Base-by-base conservation (phyloP, 768 basidiomycete species). In the Royoungia palumana region DNA sequence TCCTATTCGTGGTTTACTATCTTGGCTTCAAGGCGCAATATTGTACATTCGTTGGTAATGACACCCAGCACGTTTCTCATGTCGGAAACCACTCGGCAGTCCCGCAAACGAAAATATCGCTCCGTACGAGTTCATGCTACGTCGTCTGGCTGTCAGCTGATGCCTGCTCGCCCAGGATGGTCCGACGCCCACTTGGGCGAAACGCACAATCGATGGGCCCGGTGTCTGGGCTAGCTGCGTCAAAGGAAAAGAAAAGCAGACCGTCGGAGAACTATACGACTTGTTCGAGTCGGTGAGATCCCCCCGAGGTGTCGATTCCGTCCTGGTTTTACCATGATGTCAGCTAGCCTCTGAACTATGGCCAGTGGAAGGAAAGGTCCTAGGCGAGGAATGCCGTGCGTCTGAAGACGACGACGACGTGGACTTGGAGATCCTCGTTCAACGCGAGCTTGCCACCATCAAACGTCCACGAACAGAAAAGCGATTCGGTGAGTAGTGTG, bases 221-320 rank as follows among this genome's bases (percentile, higher is more conserved):
- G 89, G 90, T 16, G 70, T 93, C 17, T 93, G 90, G 89, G 86
- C 81, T 10, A 89, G 83, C 59, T 92, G 88, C 74, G 78, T 89
- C 25, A 89, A 85, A 64, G 90, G 90, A 17, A 92, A 85, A 56
- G 91, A 93, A 64, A 85, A 79, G 54, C 84, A 83, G 59, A 77
- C 86, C 0, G 78, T 89, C 5, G 81, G 83, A 32, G 90, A 93
- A 61, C 65, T 89, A 30, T 85, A 84, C 53, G 87, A 90, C 59
- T 59, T 93, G 10, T 89, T 93, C 46, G 86, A 90, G 50, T 77
- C 77, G 44, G 90, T 90, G 54, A 58, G 82, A 67, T 28, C 14
- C 43, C n/a, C 35, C 16, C 16, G 32, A 32, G 32, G 7, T 32
- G 32, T 32, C 16, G 32, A 32, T 32, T 32, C 32, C 16, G 14